A percentile compares a stretch with the other conserved stretches of the same genome.
Evolutionary conservation across 768 basidiomycete genomes (phyloP).

Genomic region (Rhodotorula babjevae): DNA sequence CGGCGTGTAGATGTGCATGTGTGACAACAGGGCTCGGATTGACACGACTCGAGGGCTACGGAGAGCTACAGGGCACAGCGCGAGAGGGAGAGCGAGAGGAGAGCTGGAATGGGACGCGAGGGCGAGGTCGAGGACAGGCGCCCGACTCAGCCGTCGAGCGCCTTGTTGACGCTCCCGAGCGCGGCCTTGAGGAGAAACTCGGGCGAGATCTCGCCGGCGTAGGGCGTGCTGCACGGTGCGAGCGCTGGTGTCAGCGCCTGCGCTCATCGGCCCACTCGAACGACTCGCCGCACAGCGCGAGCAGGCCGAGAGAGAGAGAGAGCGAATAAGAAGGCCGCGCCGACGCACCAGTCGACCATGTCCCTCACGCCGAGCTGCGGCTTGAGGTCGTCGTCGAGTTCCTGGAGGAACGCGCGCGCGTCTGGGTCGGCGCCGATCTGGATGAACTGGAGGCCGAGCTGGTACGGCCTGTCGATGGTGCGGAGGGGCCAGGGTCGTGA

Average conservation of each 20-base stretch:
- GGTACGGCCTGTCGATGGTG: conserved; percentile 17
- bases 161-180: conserved; percentile 13
- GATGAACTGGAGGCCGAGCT: conserved; percentile 41
- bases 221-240: conserved; percentile 2
- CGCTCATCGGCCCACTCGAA: too few relatives aligned
- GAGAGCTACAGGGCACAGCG: too few relatives aligned
- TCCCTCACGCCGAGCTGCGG: conserved; percentile 31
- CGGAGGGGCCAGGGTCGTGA: too few relatives aligned
- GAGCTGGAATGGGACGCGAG: too few relatives aligned
- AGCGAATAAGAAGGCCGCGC: too few relatives aligned
- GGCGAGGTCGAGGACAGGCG: background rate
- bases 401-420: conserved; percentile 27
- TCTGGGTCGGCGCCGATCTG: conserved; percentile 39
- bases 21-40: too few relatives aligned
- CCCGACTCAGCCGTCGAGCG: conserved; percentile 1
- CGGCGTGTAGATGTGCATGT: too few relatives aligned
- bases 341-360: conserved; percentile 22
- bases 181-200: conserved; percentile 28
- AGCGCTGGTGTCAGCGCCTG: background rate
- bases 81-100: background rate
- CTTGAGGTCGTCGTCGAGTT: conserved; percentile 39
- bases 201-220: conserved; percentile 3
- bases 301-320: too few relatives aligned
- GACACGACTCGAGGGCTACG: too few relatives aligned
- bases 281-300: too few relatives aligned